Evolutionary conservation across 2,329 filamentous ascomycete genomes (phyloP).

Genomic region (Apiospora malaysiana): DNA sequence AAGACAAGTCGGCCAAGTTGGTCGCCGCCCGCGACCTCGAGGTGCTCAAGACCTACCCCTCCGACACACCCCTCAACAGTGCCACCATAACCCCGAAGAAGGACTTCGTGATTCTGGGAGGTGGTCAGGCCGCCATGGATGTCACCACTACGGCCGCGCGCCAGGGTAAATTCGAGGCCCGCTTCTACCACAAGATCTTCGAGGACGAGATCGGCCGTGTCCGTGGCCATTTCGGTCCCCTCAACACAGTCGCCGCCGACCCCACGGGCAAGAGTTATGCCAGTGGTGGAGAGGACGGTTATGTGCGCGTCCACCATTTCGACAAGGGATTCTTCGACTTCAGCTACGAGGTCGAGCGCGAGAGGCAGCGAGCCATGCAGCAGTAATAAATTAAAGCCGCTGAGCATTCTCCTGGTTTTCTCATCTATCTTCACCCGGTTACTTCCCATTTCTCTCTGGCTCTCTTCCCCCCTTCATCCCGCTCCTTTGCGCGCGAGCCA

Average conservation of each 20-base stretch:
- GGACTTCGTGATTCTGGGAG: constrained; percentile 96
- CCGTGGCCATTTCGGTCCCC: constrained; percentile 92
- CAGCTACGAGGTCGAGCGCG: constrained; percentile 96
- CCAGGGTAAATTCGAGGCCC: constrained; percentile 98
- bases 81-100: constrained; percentile 94
- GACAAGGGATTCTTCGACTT: constrained; percentile 99
- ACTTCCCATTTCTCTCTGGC: background rate
- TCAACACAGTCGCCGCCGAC: constrained; percentile 95
- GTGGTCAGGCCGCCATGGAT: constrained; percentile 98
- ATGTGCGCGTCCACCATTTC: constrained; percentile 97
- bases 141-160: constrained; percentile 92
- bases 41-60: constrained; percentile 88
- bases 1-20: constrained; percentile 93
- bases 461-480: background rate
- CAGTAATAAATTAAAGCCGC: constrained; percentile 8
- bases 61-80: constrained; percentile 96
- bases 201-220: constrained; percentile 98
- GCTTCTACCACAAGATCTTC: constrained; percentile 99
- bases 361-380: constrained; percentile 58
- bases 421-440: constrained; percentile 15
- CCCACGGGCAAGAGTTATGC: constrained; percentile 92
- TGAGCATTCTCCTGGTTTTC: constrained; percentile 15
- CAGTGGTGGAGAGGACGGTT: constrained; percentile 96
- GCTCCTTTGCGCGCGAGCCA: background rate
- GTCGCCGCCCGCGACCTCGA: constrained; percentile 85